A percentile compares a stretch with the other conserved stretches of the same genome.
phyloP scores from a whole-genome alignment of 148 eudicot species.

The Polygonum maritimum region DNA sequence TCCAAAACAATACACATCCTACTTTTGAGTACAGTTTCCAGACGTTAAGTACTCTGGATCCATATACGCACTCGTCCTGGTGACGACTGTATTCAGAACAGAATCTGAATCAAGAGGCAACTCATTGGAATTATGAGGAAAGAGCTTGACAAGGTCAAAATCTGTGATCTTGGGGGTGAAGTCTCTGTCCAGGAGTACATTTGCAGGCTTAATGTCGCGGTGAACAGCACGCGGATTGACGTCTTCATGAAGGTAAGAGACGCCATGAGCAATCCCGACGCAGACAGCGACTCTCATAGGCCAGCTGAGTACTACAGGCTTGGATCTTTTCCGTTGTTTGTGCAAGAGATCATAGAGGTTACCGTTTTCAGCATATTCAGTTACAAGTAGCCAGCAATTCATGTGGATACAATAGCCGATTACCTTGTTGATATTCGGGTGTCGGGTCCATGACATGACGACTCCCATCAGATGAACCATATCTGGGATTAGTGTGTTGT shows the following conservation, averaged over 20 bases:
- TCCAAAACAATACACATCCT: background rate
- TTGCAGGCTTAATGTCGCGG: background rate
- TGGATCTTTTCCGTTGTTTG: background rate
- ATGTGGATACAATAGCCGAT: background rate
- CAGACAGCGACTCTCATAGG: background rate
- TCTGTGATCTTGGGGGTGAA: background rate
- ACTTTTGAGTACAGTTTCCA: background rate
- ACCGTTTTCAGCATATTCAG: background rate
- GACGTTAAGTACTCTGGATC: background rate
- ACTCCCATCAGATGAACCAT: too few relatives aligned
- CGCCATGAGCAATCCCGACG: background rate
- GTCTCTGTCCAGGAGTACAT: background rate
- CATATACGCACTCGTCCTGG: background rate
- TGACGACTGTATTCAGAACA: background rate
- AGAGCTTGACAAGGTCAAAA: background rate
- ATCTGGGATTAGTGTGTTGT: too few relatives aligned
- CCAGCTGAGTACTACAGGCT: background rate
- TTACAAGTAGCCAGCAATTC: background rate
- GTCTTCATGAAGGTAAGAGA: background rate
- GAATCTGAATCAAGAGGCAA: background rate
- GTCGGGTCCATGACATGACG: background rate
- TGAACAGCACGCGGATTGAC: background rate
- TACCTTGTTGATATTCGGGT: background rate
- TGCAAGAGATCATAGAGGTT: background rate
- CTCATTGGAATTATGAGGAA: background rate